Percentiles rank a stretch among this genome's conserved stretches.
Conservation (phyloP, 768 basidiomycete species). For the Suillus sp. region DNA sequence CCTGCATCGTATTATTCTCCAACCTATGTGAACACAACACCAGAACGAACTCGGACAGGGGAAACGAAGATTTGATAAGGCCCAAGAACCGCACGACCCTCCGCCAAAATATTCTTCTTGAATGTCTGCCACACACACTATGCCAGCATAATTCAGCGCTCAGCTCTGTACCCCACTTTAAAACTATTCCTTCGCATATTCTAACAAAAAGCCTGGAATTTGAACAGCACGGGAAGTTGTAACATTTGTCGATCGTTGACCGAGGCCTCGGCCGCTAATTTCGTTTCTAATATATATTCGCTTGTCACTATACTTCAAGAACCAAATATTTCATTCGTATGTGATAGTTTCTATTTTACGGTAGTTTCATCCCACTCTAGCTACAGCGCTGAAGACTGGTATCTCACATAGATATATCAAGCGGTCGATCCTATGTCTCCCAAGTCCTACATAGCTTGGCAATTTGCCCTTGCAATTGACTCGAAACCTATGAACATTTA, state of each 20-base stretch:
- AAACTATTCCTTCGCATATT: neutral
- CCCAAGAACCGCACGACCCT: constrained; percentile 7
- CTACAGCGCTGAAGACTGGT: too few species aligned
- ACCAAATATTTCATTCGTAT: too few species aligned
- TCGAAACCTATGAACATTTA: too few species aligned
- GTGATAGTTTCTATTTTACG: too few species aligned
- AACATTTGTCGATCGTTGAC: neutral
- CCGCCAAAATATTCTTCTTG: constrained; percentile 13
- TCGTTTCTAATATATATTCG: neutral
- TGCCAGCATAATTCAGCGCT: neutral
- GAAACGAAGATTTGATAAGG: constrained; percentile 7
- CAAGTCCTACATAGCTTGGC: too few species aligned
- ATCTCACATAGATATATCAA: too few species aligned
- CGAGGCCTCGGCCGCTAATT: neutral
- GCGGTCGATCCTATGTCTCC: too few species aligned
- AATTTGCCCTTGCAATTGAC: too few species aligned
- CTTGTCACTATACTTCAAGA: neutral
- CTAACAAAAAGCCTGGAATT: neutral
- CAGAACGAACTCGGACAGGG: constrained; percentile 11
- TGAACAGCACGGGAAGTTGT: neutral
- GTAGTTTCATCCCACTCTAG: too few species aligned
- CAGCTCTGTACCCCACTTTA: neutral
- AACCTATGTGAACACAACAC: neutral
- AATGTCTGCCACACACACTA: neutral
- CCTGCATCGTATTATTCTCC: constrained; percentile 7